Base-by-base conservation (phyloP, 352 stramenopile genomes). In the Phytophthora parvispora region DNA sequence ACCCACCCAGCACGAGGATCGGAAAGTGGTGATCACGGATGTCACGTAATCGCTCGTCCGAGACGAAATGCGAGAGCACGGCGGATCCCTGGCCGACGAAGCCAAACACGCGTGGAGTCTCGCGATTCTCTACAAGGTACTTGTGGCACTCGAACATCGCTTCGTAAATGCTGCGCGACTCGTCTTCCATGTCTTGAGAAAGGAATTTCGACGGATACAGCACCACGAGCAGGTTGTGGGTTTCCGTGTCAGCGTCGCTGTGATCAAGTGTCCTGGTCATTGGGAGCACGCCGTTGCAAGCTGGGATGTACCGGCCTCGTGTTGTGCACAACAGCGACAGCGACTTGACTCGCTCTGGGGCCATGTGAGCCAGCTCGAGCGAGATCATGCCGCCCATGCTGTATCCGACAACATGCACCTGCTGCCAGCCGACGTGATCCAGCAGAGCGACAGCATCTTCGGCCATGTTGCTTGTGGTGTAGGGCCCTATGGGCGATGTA, bases 331-430 rank as follows among this genome's bases (percentile, higher is more conserved):
- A 31, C 32, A 89, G 47, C 38, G 78, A 75, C 10, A 89, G 38
- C 7, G 81, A 87, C 18, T 69, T 60, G 0, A 89, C 69, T 1
- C 76, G 74, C 15, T 81, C 36, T 4, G 76, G 71, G 2, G 71
- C 70, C 49, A 71, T 40, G 27, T 69, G 43, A 1, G 74, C 70
- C 4, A 87, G 55, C 49, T 89, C 76, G 47, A 84, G 55, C 6
- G 81, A 69, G 42, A 86, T 81, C 81, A 89, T 87, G 13, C 78
- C 81, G 38, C 78, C 78, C 69, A 88, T 83, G 48, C 74, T 81
- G 67, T 73, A 76, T 49, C 80, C 77, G 22, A 83, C 68, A 28
- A 88, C 31, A 32, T 88, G 80, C 7, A 56, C 54, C 16, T 67
- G 60, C 15, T 60, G 32, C 80, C 80, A 88, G n/a, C 64, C 61